These are phyloP conservation scores for Salix purpurea DNA, from an alignment of 345 rosid species.

Conservation along the genomic window DNA sequence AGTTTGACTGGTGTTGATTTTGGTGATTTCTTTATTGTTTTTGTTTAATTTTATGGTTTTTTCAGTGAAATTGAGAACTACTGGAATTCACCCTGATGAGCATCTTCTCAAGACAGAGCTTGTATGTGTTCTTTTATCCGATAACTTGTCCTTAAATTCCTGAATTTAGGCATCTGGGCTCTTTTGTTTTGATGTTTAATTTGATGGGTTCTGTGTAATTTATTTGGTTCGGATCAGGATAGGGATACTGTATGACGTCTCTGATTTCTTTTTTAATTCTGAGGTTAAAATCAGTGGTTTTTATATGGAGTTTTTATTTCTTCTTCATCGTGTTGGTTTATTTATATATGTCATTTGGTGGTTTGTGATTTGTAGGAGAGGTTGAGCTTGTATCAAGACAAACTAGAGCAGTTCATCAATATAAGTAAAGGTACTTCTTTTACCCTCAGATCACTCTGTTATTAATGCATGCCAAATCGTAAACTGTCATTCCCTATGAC, in stretches of 20 bases:
- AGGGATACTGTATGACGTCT: not conserved
- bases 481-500: not conserved
- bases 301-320: not conserved
- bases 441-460: not conserved
- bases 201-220: constrained; percentile 4
- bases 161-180: not conserved
- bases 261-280: not conserved
- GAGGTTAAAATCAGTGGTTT: not conserved
- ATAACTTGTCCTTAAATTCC: constrained; percentile 1
- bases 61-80: constrained; percentile 83
- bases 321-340: not conserved
- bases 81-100: constrained; percentile 69
- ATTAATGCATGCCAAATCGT: not conserved
- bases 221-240: not conserved
- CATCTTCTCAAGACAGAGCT: constrained; percentile 88
- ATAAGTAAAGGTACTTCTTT: constrained; percentile 60
- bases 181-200: not conserved
- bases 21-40: constrained; percentile 4
- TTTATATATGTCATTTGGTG: not conserved
- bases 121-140: constrained; percentile 36
- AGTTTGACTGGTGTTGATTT: not conserved
- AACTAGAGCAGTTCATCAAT: constrained; percentile 49
- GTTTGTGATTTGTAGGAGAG: constrained; percentile 56
- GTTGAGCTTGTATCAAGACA: constrained; percentile 61
- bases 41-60: not conserved